Evolutionary conservation across 768 basidiomycete species (phyloP).

Genomic region (Hygrocybe punicea): DNA sequence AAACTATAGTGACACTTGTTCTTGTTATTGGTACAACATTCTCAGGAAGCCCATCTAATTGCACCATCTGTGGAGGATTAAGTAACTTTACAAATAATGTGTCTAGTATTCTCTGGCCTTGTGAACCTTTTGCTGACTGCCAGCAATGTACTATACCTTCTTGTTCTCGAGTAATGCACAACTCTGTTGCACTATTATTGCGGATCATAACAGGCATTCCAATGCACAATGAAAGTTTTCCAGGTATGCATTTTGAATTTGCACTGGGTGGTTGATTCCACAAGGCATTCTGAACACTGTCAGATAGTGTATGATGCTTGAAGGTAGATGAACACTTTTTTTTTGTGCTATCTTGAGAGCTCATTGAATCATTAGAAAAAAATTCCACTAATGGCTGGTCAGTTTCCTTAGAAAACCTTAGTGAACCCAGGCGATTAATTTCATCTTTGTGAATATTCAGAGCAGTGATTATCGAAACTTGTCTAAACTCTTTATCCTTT

Average conservation of each 20-base stretch:
- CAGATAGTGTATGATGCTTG: neutral
- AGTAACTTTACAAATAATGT: conserved; percentile 18
- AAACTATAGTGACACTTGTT: conserved; percentile 6
- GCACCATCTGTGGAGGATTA: conserved; percentile 9
- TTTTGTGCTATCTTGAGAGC: neutral
- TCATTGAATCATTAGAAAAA: conserved; percentile 22
- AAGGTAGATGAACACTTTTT: neutral
- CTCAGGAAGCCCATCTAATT: conserved; percentile 1
- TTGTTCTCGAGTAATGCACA: conserved; percentile 32
- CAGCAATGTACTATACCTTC: conserved; percentile 27
- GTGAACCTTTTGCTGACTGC: conserved; percentile 13
- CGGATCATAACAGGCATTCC: conserved; percentile 30
- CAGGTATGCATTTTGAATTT: conserved; percentile 21
- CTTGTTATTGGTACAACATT: conserved; percentile 24
- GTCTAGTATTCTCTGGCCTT: conserved; percentile 17
- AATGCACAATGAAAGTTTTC: conserved; percentile 28
- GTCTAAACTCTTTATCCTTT: conserved; percentile 20
- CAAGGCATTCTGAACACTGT: neutral
- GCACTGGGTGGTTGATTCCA: conserved; percentile 9
- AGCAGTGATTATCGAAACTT: conserved; percentile 40
- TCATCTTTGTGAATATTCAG: conserved; percentile 36
- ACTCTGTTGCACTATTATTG: conserved; percentile 28
- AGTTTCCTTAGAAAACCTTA: conserved; percentile 36
- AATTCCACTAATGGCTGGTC: conserved; percentile 17
- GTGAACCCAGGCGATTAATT: conserved; percentile 32